Evolutionary conservation across 192 early-diverging fungal species (phyloP).

Genomic region (Umbelopsis vinacea): DNA sequence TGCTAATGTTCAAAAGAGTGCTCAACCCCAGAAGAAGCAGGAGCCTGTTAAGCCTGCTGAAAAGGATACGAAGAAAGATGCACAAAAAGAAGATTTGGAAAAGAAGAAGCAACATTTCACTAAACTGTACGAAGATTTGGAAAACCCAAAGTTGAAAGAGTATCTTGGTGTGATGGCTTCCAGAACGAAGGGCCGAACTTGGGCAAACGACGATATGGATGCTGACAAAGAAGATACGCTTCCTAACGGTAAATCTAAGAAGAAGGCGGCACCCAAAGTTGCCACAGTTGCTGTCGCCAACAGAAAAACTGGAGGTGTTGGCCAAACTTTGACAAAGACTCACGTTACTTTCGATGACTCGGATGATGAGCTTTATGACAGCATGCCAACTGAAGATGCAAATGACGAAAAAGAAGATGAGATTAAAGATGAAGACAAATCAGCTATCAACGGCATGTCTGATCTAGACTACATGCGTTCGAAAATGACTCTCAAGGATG

Average conservation of each 20-base stretch:
- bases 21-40: conserved; percentile 30
- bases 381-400: conserved; percentile 57
- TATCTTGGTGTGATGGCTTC: conserved; percentile 90
- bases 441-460: conserved; percentile 40
- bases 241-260: conserved; percentile 35
- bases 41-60: conserved; percentile 27
- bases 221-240: conserved; percentile 32
- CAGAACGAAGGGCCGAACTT: conserved; percentile 75
- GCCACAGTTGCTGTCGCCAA: conserved; percentile 49
- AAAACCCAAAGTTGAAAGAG: conserved; percentile 87
- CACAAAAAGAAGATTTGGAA: conserved; percentile 45
- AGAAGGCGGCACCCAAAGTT: conserved; percentile 39
- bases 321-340: conserved; percentile 60
- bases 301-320: conserved; percentile 65
- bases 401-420: conserved; percentile 45
- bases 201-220: conserved; percentile 88
- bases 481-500: conserved; percentile 56
- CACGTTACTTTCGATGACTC: conserved; percentile 67
- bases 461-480: conserved; percentile 72
- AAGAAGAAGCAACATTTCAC: conserved; percentile 54
- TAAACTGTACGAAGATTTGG: conserved; percentile 58
- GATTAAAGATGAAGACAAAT: conserved; percentile 29
- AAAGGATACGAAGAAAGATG: conserved; percentile 39
- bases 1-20: conserved; percentile 47
- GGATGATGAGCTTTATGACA: conserved; percentile 76